phyloP scores from a whole-genome alignment of 1,139 yeast genomes.

The Protomyces arabidopsidicola region DNA sequence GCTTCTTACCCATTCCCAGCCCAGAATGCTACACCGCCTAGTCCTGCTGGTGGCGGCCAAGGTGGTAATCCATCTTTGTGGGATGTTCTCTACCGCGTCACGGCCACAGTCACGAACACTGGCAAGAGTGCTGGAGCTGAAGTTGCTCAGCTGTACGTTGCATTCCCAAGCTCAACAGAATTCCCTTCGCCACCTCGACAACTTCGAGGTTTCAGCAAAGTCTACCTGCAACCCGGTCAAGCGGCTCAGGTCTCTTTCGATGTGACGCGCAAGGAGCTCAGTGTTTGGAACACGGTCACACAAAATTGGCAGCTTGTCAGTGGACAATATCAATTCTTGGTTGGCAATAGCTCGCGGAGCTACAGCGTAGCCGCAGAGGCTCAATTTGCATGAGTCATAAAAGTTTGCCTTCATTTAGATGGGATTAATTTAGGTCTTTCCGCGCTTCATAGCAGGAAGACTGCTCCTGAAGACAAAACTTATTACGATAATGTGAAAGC shows the following conservation, averaged over 20 bases:
- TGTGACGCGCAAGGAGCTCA: constrained; percentile 53
- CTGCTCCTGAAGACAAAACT: no score
- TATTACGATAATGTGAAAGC: no score
- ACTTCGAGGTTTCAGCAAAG: constrained; percentile 59
- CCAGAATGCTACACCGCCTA: constrained; percentile 40
- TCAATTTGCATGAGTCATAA: no score
- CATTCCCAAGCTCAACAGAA: constrained; percentile 47
- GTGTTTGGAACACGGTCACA: constrained; percentile 55
- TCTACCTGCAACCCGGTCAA: constrained; percentile 48
- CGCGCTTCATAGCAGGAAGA: no score
- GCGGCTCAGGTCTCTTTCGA: constrained; percentile 45
- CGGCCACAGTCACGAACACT: constrained; percentile 49
- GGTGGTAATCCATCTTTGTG: constrained; percentile 52
- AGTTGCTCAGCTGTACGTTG: constrained; percentile 57
- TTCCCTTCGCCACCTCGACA: constrained; percentile 43
- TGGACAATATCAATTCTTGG: constrained; percentile 52
- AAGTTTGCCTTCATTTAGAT: no score
- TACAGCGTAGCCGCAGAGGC: no score
- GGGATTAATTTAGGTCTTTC: no score
- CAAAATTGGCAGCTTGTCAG: constrained; percentile 61
- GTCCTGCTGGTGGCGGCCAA: constrained; percentile 53
- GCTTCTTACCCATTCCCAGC: constrained; percentile 52
- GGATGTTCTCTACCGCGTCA: constrained; percentile 48
- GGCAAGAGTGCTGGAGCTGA: constrained; percentile 52
- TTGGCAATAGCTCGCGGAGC: constrained; percentile 51